A percentile compares a stretch with the other conserved stretches of the same genome.
phyloP scores from a whole-genome alignment of 2,329 filamentous ascomycete species.

The Geosmithia morbida region DNA sequence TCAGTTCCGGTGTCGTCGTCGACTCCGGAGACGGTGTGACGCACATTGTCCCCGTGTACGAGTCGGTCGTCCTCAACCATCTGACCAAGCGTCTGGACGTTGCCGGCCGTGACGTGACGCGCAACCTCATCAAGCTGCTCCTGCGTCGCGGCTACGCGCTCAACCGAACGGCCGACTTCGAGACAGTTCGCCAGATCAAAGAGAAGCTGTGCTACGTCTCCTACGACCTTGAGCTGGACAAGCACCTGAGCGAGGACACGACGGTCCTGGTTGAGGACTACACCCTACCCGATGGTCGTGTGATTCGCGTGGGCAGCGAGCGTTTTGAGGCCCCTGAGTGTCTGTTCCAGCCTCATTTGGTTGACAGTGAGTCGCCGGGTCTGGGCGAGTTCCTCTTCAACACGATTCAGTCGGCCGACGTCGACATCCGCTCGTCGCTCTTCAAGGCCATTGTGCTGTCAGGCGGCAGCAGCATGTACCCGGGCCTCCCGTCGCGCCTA shows the following conservation, averaged over 20 bases:
- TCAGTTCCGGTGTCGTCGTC: conserved; percentile 90
- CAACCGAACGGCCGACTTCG: conserved; percentile 96
- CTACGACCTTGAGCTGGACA: conserved; percentile 93
- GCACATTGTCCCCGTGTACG: conserved; percentile 96
- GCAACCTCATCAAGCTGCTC: conserved; percentile 90
- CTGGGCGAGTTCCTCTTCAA: conserved; percentile 98
- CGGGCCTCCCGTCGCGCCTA: conserved; percentile 79
- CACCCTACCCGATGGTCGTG: conserved; percentile 88
- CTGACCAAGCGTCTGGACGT: conserved; percentile 89
- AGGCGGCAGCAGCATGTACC: conserved; percentile 98
- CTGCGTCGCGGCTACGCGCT: conserved; percentile 89
- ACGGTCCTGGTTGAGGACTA: conserved; percentile 96
- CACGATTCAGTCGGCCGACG: conserved; percentile 90
- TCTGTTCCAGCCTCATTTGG: conserved; percentile 94
- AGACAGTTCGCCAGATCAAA: conserved; percentile 98
- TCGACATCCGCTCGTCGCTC: conserved; percentile 83
- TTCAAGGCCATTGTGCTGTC: conserved; percentile 97
- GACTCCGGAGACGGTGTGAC: conserved; percentile 97
- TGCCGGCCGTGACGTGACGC: conserved; percentile 92
- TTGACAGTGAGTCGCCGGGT: conserved; percentile 93
- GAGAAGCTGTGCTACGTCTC: conserved; percentile 99
- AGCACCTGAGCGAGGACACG: conserved; percentile 90
- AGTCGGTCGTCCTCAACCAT: conserved; percentile 95
- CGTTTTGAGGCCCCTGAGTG: conserved; percentile 97
- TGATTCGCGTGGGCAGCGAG: conserved; percentile 92